Base-by-base conservation (phyloP, 176 grass and related monocot species). In the Tuctoria greenei region DNA sequence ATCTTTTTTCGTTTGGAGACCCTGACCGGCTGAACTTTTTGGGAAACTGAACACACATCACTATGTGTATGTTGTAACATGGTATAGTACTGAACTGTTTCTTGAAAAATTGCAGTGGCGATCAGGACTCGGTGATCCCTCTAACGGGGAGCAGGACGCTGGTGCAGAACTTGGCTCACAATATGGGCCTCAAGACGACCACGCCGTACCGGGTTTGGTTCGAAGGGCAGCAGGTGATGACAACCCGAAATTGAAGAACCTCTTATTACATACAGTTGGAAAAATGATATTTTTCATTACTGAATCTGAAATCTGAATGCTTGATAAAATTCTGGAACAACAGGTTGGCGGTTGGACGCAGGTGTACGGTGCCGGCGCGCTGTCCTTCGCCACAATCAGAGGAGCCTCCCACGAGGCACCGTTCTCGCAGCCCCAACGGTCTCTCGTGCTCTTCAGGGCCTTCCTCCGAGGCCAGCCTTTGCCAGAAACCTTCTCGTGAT, bases 311-410 rank as follows among this genome's bases (percentile, higher is more conserved):
- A 31, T 31, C 31, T 31, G 31, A 31, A 31, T 31, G 31, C n/a
- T n/a, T 1, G n/a, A 1, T 65, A 27, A 12, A 2, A 9, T 14
- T 41, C 45, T 78, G 20, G n/a, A n/a, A n/a, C n/a, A n/a, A n/a
- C 70, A 99, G 95, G 95, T 99, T 69, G 95, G 95, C 25, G 95
- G 95, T 37, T 99, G 95, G 95, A 95, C 89, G 59, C 95, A 99
- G 69, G 87, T 85, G 38, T 99, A 99, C 12, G 91, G 92, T 1
- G 89, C 82, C 0, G 82, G 88, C 12, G 63, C 69, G 21, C 79
- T 99, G 34, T 88, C 95, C 25, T 99, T 99, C 72, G 95, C 95
- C 7, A 99, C 95, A 28, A 90, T 99, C 50, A 86, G 95, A 64
- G 95, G 95, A 8, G 95, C 95, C 13, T 99, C 95, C 35, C 95